Base-by-base conservation (phyloP, 2,329 filamentous ascomycete species). In the Nectriaceae sp. region DNA sequence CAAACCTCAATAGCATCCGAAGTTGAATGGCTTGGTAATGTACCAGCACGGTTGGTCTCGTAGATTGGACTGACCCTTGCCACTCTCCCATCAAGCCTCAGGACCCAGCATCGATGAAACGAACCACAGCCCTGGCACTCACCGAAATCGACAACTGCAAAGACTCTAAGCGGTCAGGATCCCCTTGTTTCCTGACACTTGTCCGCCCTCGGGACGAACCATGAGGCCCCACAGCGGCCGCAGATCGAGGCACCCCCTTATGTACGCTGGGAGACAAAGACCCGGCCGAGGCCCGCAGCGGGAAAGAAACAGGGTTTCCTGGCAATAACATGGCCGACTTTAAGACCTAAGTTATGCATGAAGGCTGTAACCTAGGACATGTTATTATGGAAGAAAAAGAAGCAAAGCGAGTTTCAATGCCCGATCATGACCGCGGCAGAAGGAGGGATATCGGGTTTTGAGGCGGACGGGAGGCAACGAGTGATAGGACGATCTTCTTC, bases 171-270 rank as follows among this genome's bases (percentile, higher is more conserved):
- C 61, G 56, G 62, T 62, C 53, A 57, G 61, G 55, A 59, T 63
- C 47, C 57, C 59, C 62, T 63, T 59, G 61, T 57, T 57, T 59
- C 52, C 54, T 69, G 65, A 70, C 67, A 68, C 60, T 68, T 69
- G 65, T 68, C 64, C 57, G 57, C 55, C 61, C 51, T 64, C 60
- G 64, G 65, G 62, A 70, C 65, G 66, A 71, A 70, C 65, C 61
- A 70, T 62, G 53, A 62, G 43, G 66, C 61, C 66, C 70, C 68
- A 70, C 70, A 65, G 52, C 60, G 70, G 68, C 68, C 69, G 70
- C 70, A 70, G 63, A 66, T 67, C 65, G 59, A 65, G 65, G 55
- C 65, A 61, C 67, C 65, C 57, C 55, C 55, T 60, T 54, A 55
- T 60, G 52, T 55, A 47, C 51, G 45, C 29, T 26, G 29, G 29